These are phyloP conservation scores for Carex cristatella DNA, from an alignment of 176 grass and related monocot species.

Conservation along the genomic window DNA sequence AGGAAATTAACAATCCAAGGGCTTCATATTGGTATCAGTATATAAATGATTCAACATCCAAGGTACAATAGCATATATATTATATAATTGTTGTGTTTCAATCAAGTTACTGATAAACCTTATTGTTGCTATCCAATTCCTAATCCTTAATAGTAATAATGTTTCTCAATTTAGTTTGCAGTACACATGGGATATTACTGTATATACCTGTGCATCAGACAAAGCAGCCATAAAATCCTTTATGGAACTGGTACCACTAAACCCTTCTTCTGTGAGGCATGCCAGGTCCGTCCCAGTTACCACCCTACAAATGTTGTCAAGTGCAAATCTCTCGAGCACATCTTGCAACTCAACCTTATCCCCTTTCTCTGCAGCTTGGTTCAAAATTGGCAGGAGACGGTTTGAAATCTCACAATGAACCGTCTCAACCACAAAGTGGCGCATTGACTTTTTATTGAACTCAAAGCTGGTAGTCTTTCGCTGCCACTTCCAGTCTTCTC, in stretches of 20 bases:
- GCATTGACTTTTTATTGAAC: constrained; percentile 28
- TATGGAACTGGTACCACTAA: neutral
- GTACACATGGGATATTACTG: too few species aligned
- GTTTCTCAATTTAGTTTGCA: too few species aligned
- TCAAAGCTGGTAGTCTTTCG: constrained; percentile 36
- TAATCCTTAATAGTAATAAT: too few species aligned
- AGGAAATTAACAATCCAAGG: too few species aligned
- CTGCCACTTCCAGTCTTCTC: constrained; percentile 28
- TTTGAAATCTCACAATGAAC: constrained; percentile 28
- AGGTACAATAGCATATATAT: too few species aligned
- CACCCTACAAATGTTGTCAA: constrained; percentile 54
- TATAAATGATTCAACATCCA: too few species aligned
- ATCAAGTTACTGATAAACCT: too few species aligned
- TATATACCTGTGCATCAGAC: constrained; percentile 24
- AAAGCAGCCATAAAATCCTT: constrained; percentile 35
- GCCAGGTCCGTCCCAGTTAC: constrained; percentile 38
- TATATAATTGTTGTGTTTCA: too few species aligned
- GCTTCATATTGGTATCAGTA: too few species aligned
- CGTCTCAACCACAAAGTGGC: constrained; percentile 24
- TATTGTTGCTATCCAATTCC: too few species aligned
- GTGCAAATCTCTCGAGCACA: constrained; percentile 38
- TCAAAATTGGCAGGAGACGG: constrained; percentile 21
- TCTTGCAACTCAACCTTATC: constrained; percentile 14
- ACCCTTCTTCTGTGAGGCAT: constrained; percentile 30
- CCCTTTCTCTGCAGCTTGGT: neutral